Base-by-base conservation (phyloP, 2,329 filamentous ascomycete genomes). In the Falciphora oryzae region DNA sequence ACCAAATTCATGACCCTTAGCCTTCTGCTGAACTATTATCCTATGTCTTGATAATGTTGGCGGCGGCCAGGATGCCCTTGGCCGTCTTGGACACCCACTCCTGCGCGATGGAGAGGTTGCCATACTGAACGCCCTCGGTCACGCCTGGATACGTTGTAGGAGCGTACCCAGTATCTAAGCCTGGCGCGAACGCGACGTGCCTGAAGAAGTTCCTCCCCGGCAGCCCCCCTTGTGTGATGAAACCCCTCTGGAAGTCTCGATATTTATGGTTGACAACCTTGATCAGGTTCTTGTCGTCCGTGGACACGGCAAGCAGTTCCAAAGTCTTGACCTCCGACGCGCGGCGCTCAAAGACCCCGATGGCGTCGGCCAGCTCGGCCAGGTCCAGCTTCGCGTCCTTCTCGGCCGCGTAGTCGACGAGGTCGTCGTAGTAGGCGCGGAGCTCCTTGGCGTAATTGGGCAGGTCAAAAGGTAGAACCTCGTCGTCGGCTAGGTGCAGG, bases 91-190 rank as follows among this genome's bases (percentile, higher is more conserved):
- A 67, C 1, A 77, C 73, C 75, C 75, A 77, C 58, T 75, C 74
- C 16, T 73, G 65, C 0, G 75, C 75, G 11, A 71, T 62, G 0
- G 70, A 69, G 16, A 74, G 65, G 13, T 75, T 67, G 1, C 71
- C 85, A 63, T 84, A 83, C 68, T 87, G 83, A 1, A 87, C 83
- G 64, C 89, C 89, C 5, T 88, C 88, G 73, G 87, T 88, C 69
- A 90, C 85, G 28, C 87, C 88, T 16, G 86, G 77, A 64, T 78
- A 79, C 0, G 77, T 75, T 0, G 75, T 76, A 5, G 76, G 74
- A 0, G 75, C 74, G 28, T 80, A 83, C 50, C 81, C 53, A 11
- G 80, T 83, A 58, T 82, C 81, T 0, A 79, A 63, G 0, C 81
- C 80, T 0, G 81, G 81, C 0, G 81, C 81, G 8, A 78, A 80